Conservation (phyloP, 306 rosid genomes). For the Acacia melanoxylon region DNA sequence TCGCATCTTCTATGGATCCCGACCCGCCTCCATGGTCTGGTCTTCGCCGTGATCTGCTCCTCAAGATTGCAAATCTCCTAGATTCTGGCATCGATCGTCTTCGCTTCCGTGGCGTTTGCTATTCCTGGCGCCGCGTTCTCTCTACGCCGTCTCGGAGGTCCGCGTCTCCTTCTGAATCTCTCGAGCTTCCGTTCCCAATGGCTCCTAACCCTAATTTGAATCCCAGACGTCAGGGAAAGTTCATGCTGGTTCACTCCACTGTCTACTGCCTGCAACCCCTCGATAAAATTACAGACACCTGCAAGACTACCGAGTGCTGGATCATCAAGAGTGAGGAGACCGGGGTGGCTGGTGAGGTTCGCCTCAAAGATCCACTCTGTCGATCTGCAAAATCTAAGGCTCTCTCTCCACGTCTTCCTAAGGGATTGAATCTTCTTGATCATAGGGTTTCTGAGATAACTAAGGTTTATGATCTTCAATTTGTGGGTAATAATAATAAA, state of each 20-base stretch:
- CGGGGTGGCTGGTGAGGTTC: not conserved
- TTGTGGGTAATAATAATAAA: not conserved
- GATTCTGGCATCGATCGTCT: not conserved
- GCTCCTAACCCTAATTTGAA: not conserved
- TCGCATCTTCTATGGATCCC: not conserved
- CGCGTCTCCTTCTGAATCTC: not conserved
- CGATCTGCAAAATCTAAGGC: not conserved
- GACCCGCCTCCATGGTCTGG: not conserved
- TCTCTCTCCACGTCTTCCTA: not conserved
- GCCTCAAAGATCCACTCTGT: not conserved
- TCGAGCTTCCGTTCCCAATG: slow-evolving; percentile 11
- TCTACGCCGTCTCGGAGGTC: not conserved
- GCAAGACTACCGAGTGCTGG: not conserved
- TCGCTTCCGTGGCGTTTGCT: not conserved
- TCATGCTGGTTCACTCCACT: not conserved
- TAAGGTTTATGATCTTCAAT: not conserved
- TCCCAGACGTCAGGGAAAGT: not conserved
- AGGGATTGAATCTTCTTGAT: not conserved
- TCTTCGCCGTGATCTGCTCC: not conserved
- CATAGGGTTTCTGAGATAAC: not conserved
- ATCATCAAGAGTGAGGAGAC: not conserved
- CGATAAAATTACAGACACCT: not conserved
- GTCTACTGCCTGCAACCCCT: not conserved
- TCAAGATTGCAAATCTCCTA: not conserved
- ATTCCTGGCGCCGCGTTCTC: not conserved